Evolutionary conservation across 2,329 filamentous ascomycete species (phyloP), one percentile per base, ranked within the genome.

Genomic region (Venturiaceae sp.): DNA sequence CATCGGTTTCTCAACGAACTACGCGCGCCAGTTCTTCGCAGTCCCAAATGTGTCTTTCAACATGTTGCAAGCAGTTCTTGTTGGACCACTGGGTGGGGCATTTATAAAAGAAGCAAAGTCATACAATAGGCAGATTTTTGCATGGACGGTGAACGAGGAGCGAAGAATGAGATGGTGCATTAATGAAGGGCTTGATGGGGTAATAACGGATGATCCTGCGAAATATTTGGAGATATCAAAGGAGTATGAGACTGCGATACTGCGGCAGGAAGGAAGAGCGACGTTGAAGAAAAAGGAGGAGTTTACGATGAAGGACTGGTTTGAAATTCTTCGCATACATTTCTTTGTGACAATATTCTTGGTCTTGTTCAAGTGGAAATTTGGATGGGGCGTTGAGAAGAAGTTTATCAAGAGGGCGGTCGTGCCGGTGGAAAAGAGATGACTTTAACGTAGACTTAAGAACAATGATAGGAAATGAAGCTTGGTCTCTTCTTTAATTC

Each of bases 121-220:
- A 53, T 74, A 76, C 1, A 74, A 77, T 16, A 80, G 87, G 23
- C 79, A 81, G 3, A 75, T 96, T 4, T 85, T 87, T 65, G 81
- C 84, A 0, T 97, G 92, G 92, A 96, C 92, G 0, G 88, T 96
- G 55, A 96, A 97, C 68, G 81, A 87, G 14, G 80, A 83, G 62
- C 77, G 79, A 54, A 82, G 84, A 72, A 96, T 97, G 92, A 80
- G 84, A 65, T 96, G 90, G 90, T 81, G 83, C 62, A 83, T 95
- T 34, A 72, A 77, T 30, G 74, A 81, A 44, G 69, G 71, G 3
- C 74, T 95, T 1, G 88, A 95, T 64, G 92, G 89, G 0, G 86
- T 96, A 4, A 85, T 96, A 57, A 95, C 91, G 0, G 92, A 96
- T 67, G 85, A 96, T 64, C 88, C 89, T 1, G 80, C 80, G 67